These are phyloP conservation scores for Diaporthe humulicola DNA, from an alignment of 2,329 filamentous ascomycete species.

Conservation along the genomic window DNA sequence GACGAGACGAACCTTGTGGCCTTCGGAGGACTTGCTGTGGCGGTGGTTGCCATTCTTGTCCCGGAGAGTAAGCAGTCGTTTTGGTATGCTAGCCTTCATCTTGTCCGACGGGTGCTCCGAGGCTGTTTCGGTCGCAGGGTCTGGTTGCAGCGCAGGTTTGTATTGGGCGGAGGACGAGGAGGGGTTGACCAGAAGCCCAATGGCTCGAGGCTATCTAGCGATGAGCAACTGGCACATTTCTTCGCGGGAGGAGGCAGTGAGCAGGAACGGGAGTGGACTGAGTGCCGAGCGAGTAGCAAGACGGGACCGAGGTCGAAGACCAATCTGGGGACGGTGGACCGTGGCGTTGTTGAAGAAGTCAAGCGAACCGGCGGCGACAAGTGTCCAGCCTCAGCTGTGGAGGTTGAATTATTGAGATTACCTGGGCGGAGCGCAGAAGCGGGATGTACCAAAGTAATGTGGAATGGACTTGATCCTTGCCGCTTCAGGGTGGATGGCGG, in stretches of 20 bases:
- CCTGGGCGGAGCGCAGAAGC: conserved; percentile 16
- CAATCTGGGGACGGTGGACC: conserved; percentile 40
- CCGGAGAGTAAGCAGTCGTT: conserved; percentile 78
- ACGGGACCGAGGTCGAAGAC: neutral
- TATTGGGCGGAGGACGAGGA: conserved; percentile 22
- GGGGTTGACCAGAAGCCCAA: conserved; percentile 40
- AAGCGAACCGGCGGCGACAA: conserved; percentile 38
- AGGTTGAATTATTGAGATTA: conserved; percentile 31
- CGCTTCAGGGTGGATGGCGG: conserved; percentile 12
- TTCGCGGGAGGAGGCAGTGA: conserved; percentile 17
- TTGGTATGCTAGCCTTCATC: conserved; percentile 68
- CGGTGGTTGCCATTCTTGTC: conserved; percentile 71
- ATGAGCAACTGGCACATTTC: conserved; percentile 37
- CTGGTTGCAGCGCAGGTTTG: conserved; percentile 26
- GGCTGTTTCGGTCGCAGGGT: neutral
- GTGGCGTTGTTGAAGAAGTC: conserved; percentile 54
- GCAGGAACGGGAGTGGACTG: neutral
- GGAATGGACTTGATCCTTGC: conserved; percentile 10
- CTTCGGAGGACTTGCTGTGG: conserved; percentile 68
- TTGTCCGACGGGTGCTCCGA: conserved; percentile 44
- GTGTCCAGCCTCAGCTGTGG: conserved; percentile 23
- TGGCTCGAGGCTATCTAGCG: conserved; percentile 41
- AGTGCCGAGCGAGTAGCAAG: neutral
- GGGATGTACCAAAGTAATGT: conserved; percentile 16
- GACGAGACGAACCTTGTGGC: conserved; percentile 61